Conservation (phyloP, 2,329 filamentous ascomycete species). For the Colletotrichum chlorophyti region DNA sequence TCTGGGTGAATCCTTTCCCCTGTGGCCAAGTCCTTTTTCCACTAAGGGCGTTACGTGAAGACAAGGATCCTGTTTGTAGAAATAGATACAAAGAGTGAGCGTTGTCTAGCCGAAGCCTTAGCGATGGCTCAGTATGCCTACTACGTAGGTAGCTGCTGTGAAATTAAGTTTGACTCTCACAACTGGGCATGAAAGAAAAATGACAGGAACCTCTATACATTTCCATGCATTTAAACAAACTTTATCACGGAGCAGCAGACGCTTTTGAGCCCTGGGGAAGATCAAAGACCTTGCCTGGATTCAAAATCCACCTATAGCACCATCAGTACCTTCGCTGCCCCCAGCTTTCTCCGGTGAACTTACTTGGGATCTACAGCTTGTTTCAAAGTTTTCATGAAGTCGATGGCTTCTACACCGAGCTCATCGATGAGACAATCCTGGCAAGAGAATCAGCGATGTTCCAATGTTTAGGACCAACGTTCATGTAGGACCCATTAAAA, state of each 20-base stretch:
- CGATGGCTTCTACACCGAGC: slow-evolving; percentile 67
- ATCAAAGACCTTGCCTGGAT: slow-evolving; percentile 74
- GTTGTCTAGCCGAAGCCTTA: slow-evolving; percentile 7
- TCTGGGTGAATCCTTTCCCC: no score
- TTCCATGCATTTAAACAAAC: background rate
- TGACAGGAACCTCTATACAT: no score
- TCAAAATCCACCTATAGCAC: slow-evolving; percentile 63
- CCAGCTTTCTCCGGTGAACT: background rate
- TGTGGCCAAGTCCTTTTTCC: background rate
- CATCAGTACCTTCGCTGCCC: background rate
- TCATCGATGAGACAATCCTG: slow-evolving; percentile 65
- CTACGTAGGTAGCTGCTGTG: background rate
- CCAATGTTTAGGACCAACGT: no score
- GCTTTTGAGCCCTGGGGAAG: slow-evolving; percentile 8
- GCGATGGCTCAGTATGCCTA: slow-evolving; percentile 10
- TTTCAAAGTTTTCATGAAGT: slow-evolving; percentile 72
- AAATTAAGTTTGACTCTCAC: no score
- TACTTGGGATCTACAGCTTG: slow-evolving; percentile 64
- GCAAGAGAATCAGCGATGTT: no score
- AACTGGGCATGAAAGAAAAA: no score
- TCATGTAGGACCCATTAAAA: slow-evolving; percentile 30
- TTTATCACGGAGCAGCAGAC: background rate
- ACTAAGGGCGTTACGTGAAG: background rate
- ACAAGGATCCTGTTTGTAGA: background rate
- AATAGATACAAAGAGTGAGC: background rate